Conservation (phyloP, 2,329 filamentous ascomycete genomes). For the Beauveria brongniartii region DNA sequence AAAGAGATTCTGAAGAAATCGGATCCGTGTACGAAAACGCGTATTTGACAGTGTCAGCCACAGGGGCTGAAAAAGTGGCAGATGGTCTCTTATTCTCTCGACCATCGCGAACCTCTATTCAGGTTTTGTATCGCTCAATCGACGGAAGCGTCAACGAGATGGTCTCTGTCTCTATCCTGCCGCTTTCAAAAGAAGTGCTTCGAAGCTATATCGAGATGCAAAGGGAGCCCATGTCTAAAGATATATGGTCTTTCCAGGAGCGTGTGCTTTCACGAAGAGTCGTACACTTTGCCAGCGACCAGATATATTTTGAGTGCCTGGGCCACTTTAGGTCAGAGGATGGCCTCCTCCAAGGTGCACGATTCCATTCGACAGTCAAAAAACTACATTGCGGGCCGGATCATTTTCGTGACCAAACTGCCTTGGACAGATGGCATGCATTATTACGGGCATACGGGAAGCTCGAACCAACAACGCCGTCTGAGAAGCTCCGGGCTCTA, state of each 20-base stretch:
- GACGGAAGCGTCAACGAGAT: not conserved
- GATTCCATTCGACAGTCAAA: not conserved
- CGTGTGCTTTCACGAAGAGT: slow-evolving; percentile 5
- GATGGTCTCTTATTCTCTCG: slow-evolving; percentile 6
- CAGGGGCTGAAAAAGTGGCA: not conserved
- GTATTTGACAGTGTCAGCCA: slow-evolving; percentile 1
- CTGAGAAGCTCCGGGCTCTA: not conserved
- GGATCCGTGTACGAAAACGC: not conserved
- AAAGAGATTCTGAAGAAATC: not conserved
- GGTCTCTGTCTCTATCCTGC: not conserved
- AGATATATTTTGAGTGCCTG: slow-evolving; percentile 3
- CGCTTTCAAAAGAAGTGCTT: not conserved
- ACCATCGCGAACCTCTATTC: not conserved
- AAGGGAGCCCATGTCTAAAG: not conserved
- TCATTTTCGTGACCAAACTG: not conserved
- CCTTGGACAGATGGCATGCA: not conserved
- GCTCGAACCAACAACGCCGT: not conserved
- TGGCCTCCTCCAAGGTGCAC: not conserved
- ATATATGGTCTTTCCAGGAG: slow-evolving; percentile 8
- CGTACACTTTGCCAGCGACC: slow-evolving; percentile 8
- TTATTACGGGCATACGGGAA: not conserved
- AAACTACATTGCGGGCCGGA: not conserved
- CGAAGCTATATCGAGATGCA: not conserved
- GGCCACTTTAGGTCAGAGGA: not conserved
- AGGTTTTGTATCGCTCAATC: not conserved